Evolutionary conservation across 2,329 filamentous ascomycete species (phyloP).

Genomic region (Aquanectria penicillioides): DNA sequence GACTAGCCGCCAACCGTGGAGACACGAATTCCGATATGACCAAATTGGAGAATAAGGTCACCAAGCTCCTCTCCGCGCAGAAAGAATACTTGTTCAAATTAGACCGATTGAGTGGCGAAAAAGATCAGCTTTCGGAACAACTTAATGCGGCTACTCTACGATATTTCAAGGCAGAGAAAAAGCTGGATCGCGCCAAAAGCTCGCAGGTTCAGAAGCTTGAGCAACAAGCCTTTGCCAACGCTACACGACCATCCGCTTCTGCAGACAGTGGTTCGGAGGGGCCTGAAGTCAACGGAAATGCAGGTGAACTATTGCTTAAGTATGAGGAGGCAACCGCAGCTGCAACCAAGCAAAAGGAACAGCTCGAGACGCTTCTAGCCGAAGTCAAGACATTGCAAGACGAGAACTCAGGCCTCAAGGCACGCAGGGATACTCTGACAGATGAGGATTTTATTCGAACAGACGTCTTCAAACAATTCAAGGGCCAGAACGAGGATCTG

Average conservation of each 20-base stretch:
- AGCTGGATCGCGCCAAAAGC: slow-evolving; percentile 89
- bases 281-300: slow-evolving; percentile 64
- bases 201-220: slow-evolving; percentile 91
- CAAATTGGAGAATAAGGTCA: slow-evolving; percentile 79
- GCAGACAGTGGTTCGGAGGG: slow-evolving; percentile 59
- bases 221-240: slow-evolving; percentile 82
- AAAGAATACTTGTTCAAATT: slow-evolving; percentile 83
- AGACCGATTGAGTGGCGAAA: slow-evolving; percentile 79
- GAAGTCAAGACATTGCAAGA: slow-evolving; percentile 81
- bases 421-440: slow-evolving; percentile 75
- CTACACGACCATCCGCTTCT: slow-evolving; percentile 57
- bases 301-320: slow-evolving; percentile 76
- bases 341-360: slow-evolving; percentile 86
- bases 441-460: slow-evolving; percentile 96
- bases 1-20: slow-evolving; percentile 61
- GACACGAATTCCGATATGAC: slow-evolving; percentile 73
- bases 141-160: slow-evolving; percentile 88
- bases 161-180: slow-evolving; percentile 96
- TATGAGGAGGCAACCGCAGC: slow-evolving; percentile 82
- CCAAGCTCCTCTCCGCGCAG: slow-evolving; percentile 79
- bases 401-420: slow-evolving; percentile 79
- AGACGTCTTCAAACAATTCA: slow-evolving; percentile 92
- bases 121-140: slow-evolving; percentile 85
- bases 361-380: slow-evolving; percentile 80
- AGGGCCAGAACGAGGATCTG: slow-evolving; percentile 89